Base-by-base conservation (phyloP, 495 filamentous ascomycete genomes). In the Tuber brumale region DNA sequence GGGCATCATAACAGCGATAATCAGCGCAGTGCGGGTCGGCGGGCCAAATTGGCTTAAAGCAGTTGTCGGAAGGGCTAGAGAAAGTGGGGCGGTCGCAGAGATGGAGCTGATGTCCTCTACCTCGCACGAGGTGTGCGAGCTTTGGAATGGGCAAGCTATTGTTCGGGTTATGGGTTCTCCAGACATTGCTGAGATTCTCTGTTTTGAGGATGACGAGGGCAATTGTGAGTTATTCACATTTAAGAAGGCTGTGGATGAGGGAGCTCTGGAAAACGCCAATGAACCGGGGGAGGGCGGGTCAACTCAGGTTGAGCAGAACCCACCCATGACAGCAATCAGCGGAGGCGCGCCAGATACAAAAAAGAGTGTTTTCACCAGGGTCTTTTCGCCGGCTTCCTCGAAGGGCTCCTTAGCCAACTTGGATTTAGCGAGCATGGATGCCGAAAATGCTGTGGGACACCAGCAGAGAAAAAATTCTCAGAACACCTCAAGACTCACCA, bases 1-100 rank as follows among this genome's bases (percentile, higher is more conserved):
- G 8, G 89, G 89, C 10, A 86, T 90, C 27, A 81, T 89, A 51
- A 90, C 88, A 0, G 85, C 86, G 3, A 85, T 89, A 0, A 87
- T 89, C 9, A 85, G 84, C 2, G 85, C 86, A 19, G 87, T 90
- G 42, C 82, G 89, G 1, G 86, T 89, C 3, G 86, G 87, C 61
- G 88, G 88, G 4, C 85, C 83, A 31, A 82, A 84, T 12, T 89
- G 86, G 76, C 84, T 90, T 7, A 85, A 83, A 61, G 85, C 87
- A 19, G 84, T 90, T 39, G 84, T 90, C 69, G 89, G 88, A 14
- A 74, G 85, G 18, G 84, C 82, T 37, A 81, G 82, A 74, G 85
- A 85, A 73, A 83, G 74, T 71, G 48, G 57, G 1, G 43, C 76
- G 14, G 43, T 57, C 2, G 74, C 75, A 18, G 76, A 77, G 23